Base-by-base conservation (phyloP, 2,329 filamentous ascomycete genomes). In the Fusarium musae region DNA sequence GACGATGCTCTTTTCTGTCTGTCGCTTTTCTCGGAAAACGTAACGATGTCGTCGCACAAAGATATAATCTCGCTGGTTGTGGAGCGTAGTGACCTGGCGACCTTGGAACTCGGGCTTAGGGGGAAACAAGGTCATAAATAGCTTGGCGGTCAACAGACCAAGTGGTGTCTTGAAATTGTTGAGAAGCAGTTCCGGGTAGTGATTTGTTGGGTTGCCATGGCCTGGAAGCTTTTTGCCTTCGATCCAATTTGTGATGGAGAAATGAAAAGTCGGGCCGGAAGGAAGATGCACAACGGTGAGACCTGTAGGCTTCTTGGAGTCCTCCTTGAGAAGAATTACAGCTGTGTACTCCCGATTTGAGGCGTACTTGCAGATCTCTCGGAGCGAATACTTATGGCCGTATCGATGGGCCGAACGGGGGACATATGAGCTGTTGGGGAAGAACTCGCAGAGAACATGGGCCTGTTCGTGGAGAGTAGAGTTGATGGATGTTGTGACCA, bases 31-130 rank as follows among this genome's bases (percentile, higher is more conserved):
- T 19, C 96, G 89, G 84, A 99, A 98, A 3, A 97, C 89, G 79
- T 99, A 99, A 52, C 96, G 88, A 82, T 98, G 95, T 42, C 95
- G 87, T 9, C 96, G 88, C 58, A 98, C 88, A 81, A 99, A 99
- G 77, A 98, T 96, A 82, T 96, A 98, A 82, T 98, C 96, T 72
- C 96, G 92, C 85, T 97, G 95, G 77, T 98, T 98, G 83, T 98
- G 95, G 59, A 98, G 84, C 2, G 96, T 98, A 13, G 98, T 91
- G 2, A 98, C 95, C 79, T 98, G 95, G 30, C 96, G 87, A 9
- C 96, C 96, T 75, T 93, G 88, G 10, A 98, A 86, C 77, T 98
- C 94, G 1, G 96, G 96, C 47, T 90, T 89, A 1, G 92, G 89
- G 0, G 96, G 96, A 82, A 84, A 84, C 52, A 85, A 73, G 16